Conservation (phyloP, 176 grass and related monocot genomes). For the Aegilops umbellulata region DNA sequence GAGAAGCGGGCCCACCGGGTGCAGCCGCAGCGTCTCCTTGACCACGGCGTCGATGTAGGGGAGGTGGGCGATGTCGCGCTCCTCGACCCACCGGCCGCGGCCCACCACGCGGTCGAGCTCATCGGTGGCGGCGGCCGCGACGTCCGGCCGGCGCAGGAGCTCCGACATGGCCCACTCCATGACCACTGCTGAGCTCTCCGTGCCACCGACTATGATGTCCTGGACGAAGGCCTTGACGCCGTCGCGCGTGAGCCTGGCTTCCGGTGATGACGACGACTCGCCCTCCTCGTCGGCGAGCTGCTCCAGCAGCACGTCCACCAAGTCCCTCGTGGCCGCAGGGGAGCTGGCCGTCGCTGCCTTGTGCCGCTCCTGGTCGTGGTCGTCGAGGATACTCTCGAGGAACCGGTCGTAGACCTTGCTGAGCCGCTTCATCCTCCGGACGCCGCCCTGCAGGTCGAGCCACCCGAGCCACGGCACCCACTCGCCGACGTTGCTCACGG, state of each 20-base stretch:
- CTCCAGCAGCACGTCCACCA: constrained; percentile 51
- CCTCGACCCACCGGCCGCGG: constrained; percentile 7
- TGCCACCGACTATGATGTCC: constrained; percentile 42
- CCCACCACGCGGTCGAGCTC: constrained; percentile 55
- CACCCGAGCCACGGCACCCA: constrained; percentile 40
- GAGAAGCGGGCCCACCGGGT: constrained; percentile 41
- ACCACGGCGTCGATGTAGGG: constrained; percentile 38
- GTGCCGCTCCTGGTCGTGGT: constrained; percentile 17
- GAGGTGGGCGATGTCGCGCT: constrained; percentile 39
- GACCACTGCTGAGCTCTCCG: constrained; percentile 16
- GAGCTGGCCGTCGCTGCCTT: not conserved
- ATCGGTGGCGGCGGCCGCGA: constrained; percentile 18
- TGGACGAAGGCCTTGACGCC: constrained; percentile 48
- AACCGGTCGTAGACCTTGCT: constrained; percentile 33
- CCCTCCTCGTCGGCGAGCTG: constrained; percentile 15
- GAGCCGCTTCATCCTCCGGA: constrained; percentile 43
- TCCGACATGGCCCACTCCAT: constrained; percentile 58
- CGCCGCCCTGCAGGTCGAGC: constrained; percentile 49
- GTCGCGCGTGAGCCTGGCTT: constrained; percentile 44
- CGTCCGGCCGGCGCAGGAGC: constrained; percentile 25
- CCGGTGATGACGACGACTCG: not conserved
- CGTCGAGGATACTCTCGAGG: constrained; percentile 43
- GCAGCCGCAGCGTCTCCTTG: too few relatives aligned
- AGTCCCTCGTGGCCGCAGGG: constrained; percentile 11
- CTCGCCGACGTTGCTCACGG: constrained; percentile 48